These are phyloP conservation scores for Schizochytrium sp. DNA, from an alignment of 108 stramenopile genomes.

Conservation along the genomic window DNA sequence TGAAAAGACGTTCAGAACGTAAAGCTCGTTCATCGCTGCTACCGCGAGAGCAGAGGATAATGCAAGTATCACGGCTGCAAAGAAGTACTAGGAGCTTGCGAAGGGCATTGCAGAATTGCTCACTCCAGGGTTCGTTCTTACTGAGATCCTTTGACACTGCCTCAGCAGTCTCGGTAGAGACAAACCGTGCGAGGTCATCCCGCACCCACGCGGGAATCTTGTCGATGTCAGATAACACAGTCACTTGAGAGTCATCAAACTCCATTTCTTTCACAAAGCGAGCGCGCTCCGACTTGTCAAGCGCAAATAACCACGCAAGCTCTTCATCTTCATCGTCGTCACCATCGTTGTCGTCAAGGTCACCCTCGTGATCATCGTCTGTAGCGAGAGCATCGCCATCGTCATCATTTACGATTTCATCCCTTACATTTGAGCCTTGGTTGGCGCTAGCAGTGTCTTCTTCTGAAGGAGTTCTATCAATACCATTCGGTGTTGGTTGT, in stretches of 20 bases:
- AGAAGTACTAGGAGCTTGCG: background rate
- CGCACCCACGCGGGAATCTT: conserved; percentile 14
- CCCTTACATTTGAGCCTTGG: background rate
- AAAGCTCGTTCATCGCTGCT: background rate
- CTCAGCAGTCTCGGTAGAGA: background rate
- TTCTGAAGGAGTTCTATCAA: background rate
- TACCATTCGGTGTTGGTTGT: background rate
- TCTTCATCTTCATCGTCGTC: conserved; percentile 33
- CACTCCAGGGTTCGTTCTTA: background rate
- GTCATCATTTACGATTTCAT: background rate
- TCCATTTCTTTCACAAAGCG: background rate
- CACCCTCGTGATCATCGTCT: background rate
- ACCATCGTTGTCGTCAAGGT: background rate
- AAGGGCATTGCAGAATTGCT: background rate
- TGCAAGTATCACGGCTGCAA: conserved; percentile 11
- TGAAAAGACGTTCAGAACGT: background rate
- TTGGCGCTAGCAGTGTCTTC: background rate
- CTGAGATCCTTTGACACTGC: background rate
- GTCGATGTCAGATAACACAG: background rate
- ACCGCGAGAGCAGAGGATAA: background rate
- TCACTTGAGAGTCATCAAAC: background rate
- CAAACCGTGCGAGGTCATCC: background rate
- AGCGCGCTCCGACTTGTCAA: conserved; percentile 19
- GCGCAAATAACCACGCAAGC: conserved; percentile 19
- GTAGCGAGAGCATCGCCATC: background rate